These are phyloP conservation scores for Ophiocordyceps camponoti-floridani DNA, from an alignment of 2,329 filamentous ascomycete genomes.

Conservation along the genomic window DNA sequence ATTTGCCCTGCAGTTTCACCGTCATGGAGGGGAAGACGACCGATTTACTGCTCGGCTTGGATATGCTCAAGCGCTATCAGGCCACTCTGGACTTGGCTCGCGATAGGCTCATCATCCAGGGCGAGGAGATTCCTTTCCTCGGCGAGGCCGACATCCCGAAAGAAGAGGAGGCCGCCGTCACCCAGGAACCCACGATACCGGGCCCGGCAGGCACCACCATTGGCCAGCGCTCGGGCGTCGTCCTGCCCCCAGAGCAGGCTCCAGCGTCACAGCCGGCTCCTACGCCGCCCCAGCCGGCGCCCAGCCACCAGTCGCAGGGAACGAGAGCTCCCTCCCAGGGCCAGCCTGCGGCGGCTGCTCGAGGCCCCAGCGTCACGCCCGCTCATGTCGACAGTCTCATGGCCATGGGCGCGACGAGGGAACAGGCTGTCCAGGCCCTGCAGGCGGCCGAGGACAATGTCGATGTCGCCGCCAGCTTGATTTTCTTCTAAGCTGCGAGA, in stretches of 20 bases:
- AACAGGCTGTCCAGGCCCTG: slow-evolving; percentile 63
- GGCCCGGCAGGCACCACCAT: slow-evolving; percentile 83
- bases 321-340: slow-evolving; percentile 8
- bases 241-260: slow-evolving; percentile 21
- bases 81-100: slow-evolving; percentile 76
- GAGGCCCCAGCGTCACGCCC: slow-evolving; percentile 25
- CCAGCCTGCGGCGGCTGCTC: slow-evolving; percentile 9
- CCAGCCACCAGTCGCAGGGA: slow-evolving; percentile 9
- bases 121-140: slow-evolving; percentile 74
- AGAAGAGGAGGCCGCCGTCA: slow-evolving; percentile 53
- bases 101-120: slow-evolving; percentile 75
- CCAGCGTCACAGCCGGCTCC: slow-evolving; percentile 4
- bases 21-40: slow-evolving; percentile 99
- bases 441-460: slow-evolving; percentile 73
- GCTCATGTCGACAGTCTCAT: slow-evolving; percentile 61
- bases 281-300: slow-evolving; percentile 8
- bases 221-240: slow-evolving; percentile 64
- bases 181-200: slow-evolving; percentile 65
- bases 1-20: slow-evolving; percentile 87
- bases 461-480: slow-evolving; percentile 30
- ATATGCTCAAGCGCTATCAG: slow-evolving; percentile 95
- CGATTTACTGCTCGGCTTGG: slow-evolving; percentile 77
- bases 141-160: slow-evolving; percentile 92
- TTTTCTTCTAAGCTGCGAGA: slow-evolving; percentile 3
- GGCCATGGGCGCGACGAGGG: slow-evolving; percentile 57